These are phyloP conservation scores for Eimeria necatrix DNA, from an alignment of 169 alveolate genomes.

Conservation along the genomic window DNA sequence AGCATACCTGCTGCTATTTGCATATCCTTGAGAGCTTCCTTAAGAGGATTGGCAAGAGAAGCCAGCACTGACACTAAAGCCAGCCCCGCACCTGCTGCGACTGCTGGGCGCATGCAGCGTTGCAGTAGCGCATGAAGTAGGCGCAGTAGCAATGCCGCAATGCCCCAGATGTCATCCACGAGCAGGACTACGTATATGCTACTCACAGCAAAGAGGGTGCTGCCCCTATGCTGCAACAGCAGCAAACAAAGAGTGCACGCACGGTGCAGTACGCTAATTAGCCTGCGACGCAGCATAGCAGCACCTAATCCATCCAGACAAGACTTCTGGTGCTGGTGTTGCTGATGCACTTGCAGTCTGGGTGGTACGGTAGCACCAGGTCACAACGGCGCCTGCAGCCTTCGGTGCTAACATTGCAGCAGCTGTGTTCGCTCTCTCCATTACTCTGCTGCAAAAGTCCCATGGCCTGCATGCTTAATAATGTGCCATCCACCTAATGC, in stretches of 20 bases:
- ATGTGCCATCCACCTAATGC: too few relatives aligned
- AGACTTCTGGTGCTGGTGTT: not conserved
- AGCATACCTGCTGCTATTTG: slow-evolving; percentile 43
- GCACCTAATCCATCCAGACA: not conserved
- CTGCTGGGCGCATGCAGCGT: slow-evolving; percentile 65
- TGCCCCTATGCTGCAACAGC: slow-evolving; percentile 69
- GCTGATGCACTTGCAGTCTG: not conserved
- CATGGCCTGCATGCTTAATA: too few relatives aligned
- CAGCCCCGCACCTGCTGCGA: not conserved
- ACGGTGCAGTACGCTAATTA: slow-evolving; percentile 50
- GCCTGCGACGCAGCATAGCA: slow-evolving; percentile 43
- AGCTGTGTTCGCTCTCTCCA: too few relatives aligned
- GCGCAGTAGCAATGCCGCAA: slow-evolving; percentile 59
- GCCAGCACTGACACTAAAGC: slow-evolving; percentile 46
- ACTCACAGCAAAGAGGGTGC: slow-evolving; percentile 27
- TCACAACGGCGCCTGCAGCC: not conserved
- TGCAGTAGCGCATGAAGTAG: slow-evolving; percentile 57
- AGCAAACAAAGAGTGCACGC: slow-evolving; percentile 64
- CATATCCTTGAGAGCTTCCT: slow-evolving; percentile 57
- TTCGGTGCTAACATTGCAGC: not conserved
- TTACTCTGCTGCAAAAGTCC: too few relatives aligned
- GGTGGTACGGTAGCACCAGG: too few relatives aligned
- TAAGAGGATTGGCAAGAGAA: slow-evolving; percentile 45
- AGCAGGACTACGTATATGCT: slow-evolving; percentile 31
- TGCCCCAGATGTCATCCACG: slow-evolving; percentile 62